phyloP scores from a whole-genome alignment of 2,329 filamentous ascomycete species.

The Sclerotinia subarctica region DNA sequence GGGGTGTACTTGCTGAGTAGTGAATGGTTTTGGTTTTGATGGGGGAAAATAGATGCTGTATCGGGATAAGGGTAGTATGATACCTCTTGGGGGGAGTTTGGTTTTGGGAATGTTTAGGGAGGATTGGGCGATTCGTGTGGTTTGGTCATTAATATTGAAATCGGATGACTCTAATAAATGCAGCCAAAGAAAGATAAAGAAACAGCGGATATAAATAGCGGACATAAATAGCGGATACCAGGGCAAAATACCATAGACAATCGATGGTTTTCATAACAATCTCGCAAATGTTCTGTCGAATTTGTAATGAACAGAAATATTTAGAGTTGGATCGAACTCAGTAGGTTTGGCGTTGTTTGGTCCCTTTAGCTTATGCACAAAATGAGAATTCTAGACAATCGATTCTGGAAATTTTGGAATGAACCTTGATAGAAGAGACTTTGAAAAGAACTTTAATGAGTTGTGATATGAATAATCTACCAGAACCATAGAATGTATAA shows the following conservation, averaged over 20 bases:
- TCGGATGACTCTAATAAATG: background rate
- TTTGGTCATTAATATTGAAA: background rate
- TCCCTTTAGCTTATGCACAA: no score
- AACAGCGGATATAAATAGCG: background rate
- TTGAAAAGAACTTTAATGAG: no score
- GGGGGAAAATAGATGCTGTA: background rate
- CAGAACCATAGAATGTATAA: background rate
- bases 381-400: background rate
- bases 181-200: background rate
- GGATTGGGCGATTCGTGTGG: background rate
- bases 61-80: no score
- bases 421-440: no score
- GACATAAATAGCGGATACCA: background rate
- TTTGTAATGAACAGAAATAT: background rate
- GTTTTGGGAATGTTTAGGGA: background rate
- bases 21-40: background rate
- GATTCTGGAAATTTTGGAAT: background rate
- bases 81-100: background rate
- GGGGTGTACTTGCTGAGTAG: conserved; percentile 74
- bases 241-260: background rate
- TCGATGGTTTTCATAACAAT: background rate
- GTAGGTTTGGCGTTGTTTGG: no score
- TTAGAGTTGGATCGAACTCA: no score
- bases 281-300: background rate
- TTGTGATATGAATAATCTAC: no score